Base-by-base conservation (phyloP, 2,329 filamentous ascomycete genomes). In the Alternaria ventricosa region DNA sequence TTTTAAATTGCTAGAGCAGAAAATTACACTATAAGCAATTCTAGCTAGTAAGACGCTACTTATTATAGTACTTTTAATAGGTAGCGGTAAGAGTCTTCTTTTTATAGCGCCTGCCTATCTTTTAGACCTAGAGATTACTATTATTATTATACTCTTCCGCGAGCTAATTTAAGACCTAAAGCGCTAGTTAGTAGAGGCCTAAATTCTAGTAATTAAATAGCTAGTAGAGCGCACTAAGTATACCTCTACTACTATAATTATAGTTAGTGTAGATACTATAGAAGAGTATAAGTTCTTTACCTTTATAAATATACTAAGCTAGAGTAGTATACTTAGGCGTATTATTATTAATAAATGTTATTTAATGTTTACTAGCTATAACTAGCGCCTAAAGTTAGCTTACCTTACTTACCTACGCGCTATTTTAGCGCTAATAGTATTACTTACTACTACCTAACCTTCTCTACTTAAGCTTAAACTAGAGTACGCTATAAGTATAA, bases 81-180 rank as follows among this genome's bases (percentile, higher is more conserved):
- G 65, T 8, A 57, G 69, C 18, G 64, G 70, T 8, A 74, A 74
- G 65, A 75, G 69, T 58, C 62, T 75, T 27, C 67, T 75, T 15
- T 73, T 74, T 36, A 74, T 30, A 15, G 47, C 66, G 12, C 68
- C 23, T 20, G n/a, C 64, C 57, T 22, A 71, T 27, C 47, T 56
- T 73, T 25, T 25, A 22, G 57, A 68, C 22, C 27, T 57, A n/a
- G 6, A 62, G 4, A 64, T 72, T 2, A 74, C 56, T 15, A 45
- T 75, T 5, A 61, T 73, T 7, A 54, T 72, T 9, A 59, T 74
- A 23, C 71, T 56, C 51, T 72, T 64, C 45, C 47, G 53, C 20
- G 60, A 63, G 50, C 56, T 73, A 8, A 61, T 68, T 33, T 50
- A 65, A 20, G 41, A 69, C 46, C 45, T 69, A 27, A 25, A 25